Evolutionary conservation across 768 basidiomycete species (phyloP).

Genomic region (Boletus fagicola): DNA sequence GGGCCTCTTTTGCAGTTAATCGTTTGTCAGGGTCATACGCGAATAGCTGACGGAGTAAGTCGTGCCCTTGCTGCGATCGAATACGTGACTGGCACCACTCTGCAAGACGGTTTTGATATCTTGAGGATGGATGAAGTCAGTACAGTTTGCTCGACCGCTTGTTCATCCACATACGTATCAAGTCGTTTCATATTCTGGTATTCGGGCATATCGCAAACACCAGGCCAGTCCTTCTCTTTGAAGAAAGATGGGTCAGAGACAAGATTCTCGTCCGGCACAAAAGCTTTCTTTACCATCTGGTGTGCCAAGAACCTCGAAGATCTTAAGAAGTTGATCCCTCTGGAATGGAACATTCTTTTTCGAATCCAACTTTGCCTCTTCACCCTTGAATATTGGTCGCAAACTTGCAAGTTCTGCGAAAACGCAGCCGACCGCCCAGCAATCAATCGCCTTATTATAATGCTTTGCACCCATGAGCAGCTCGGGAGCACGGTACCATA

Average conservation of each 20-base stretch:
- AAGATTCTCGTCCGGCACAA: neutral
- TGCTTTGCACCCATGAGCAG: constrained; percentile 95
- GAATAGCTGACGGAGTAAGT: constrained; percentile 84
- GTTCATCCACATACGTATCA: constrained; percentile 52
- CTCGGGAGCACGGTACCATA: constrained; percentile 99
- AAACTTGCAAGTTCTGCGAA: constrained; percentile 93
- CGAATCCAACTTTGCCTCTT: constrained; percentile 95
- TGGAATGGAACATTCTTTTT: constrained; percentile 99
- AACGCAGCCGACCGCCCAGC: constrained; percentile 98
- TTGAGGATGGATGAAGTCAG: constrained; percentile 31
- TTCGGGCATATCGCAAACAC: constrained; percentile 82
- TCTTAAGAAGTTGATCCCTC: constrained; percentile 89
- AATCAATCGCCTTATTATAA: constrained; percentile 94
- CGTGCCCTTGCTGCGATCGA: constrained; percentile 62
- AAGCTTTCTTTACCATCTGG: constrained; percentile 57
- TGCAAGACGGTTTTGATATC: constrained; percentile 57
- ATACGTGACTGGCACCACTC: constrained; percentile 76
- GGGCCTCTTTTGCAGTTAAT: constrained; percentile 76
- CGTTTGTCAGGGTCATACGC: constrained; percentile 87
- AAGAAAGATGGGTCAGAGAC: constrained; percentile 2
- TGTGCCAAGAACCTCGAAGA: constrained; percentile 93
- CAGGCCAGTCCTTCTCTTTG: constrained; percentile 87
- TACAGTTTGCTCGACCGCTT: neutral
- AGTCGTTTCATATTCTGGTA: constrained; percentile 78
- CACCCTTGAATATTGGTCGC: constrained; percentile 97